Base-by-base conservation (phyloP, 768 basidiomycete genomes). In the Crassisporium funariophilum region DNA sequence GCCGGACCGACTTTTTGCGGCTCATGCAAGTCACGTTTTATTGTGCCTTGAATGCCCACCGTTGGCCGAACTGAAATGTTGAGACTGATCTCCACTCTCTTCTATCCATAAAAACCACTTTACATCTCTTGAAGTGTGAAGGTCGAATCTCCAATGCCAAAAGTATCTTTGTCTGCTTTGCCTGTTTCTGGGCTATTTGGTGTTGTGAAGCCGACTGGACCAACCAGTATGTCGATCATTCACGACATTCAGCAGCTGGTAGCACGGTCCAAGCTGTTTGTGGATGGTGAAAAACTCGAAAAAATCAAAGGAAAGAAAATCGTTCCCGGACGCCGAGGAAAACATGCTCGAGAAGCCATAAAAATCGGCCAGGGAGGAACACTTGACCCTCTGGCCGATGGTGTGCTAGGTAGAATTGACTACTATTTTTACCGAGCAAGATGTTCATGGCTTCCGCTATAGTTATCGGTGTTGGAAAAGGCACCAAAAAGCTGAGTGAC, bases 301-400 rank as follows among this genome's bases (percentile, higher is more conserved):
- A 75, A 77, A 59, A 68, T 70, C 19, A 78, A 81, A 62, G 76
- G 65, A 23, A 77, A 71, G 51, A 73, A 78, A 44, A 50, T 62
- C 6, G 59, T 61, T 36, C 66, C 65, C n/a, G 67, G 72, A 34
- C 71, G 67, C 25, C 72, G 72, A 43, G 73, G 72, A 19, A 77
- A 76, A 50, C 64, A 68, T 35, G 65, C 66, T 41, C 72, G 72
- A 39, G 76, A 80, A 16, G 59, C 67, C 2, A 72, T 94, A 43
- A 95, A 95, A 68, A 81, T 95, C 39, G 94, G 93, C 1, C 91
- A 94, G 66, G 93, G 93, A 21, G 94, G 97, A 4, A 99, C 97
- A 3, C 73, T 99, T 40, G 97, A 99, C 71, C 97, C 97, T 12
- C 76, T 98, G 25, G 97, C 97, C 4, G 92, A 97, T 65, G 95